Evolutionary conservation across 1,284 basidiomycete species (phyloP).

Genomic region (Malassezia dermatis): DNA sequence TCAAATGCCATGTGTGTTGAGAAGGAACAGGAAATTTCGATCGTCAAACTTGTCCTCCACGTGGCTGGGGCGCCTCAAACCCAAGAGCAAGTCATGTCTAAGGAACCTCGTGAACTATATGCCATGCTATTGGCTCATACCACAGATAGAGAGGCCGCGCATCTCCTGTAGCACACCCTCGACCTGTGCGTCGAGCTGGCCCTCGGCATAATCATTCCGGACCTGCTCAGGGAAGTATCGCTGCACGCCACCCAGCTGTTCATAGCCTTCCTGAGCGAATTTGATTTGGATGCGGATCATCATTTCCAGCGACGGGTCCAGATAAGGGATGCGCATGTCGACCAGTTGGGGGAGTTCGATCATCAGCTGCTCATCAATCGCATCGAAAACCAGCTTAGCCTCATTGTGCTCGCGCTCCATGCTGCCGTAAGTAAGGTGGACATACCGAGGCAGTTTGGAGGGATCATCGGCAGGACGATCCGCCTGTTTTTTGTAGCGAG

Average conservation of each 20-base stretch:
- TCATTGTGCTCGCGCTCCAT: slow-evolving; percentile 92
- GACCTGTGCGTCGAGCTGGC: slow-evolving; percentile 85
- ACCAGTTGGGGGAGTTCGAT: slow-evolving; percentile 81
- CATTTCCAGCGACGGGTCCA: slow-evolving; percentile 95
- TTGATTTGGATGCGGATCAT: slow-evolving; percentile 92
- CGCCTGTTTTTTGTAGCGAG: slow-evolving; percentile 61
- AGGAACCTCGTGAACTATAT: neutral
- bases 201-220: slow-evolving; percentile 74
- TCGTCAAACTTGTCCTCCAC: neutral
- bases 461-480: slow-evolving; percentile 92
- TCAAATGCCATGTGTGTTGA: slow-evolving; percentile 5
- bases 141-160: slow-evolving; percentile 75
- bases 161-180: slow-evolving; percentile 73
- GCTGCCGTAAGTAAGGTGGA: slow-evolving; percentile 49
- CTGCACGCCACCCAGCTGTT: slow-evolving; percentile 92
- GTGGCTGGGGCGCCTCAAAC: neutral
- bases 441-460: slow-evolving; percentile 70
- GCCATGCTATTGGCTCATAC: slow-evolving; percentile 28
- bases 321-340: slow-evolving; percentile 88
- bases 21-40: neutral
- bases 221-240: slow-evolving; percentile 54
- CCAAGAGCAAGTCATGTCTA: no score
- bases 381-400: slow-evolving; percentile 79
- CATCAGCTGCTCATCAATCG: slow-evolving; percentile 84
- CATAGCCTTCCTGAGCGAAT: slow-evolving; percentile 94